These are phyloP conservation scores for Lactarius deliciosus DNA, from an alignment of 768 basidiomycete genomes.

Conservation along the genomic window DNA sequence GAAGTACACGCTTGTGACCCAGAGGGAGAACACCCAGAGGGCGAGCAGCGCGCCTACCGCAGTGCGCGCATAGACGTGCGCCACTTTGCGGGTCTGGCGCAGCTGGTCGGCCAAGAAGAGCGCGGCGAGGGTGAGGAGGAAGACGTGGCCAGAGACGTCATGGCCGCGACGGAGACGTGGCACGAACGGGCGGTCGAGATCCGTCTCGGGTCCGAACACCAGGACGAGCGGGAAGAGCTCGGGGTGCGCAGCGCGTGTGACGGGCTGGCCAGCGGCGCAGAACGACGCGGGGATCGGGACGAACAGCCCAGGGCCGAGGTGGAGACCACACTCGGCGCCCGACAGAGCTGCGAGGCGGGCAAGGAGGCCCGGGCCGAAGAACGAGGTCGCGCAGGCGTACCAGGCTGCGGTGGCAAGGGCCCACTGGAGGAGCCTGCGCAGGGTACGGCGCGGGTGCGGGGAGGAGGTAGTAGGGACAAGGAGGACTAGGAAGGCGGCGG, in stretches of 20 bases:
- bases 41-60: constrained; percentile 49
- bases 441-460: constrained; percentile 4
- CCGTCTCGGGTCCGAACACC: constrained; percentile 35
- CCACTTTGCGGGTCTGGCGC: constrained; percentile 44
- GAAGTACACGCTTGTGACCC: constrained; percentile 87
- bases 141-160: constrained; percentile 92
- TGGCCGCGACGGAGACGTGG: constrained; percentile 80
- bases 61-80: constrained; percentile 50
- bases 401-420: constrained; percentile 60
- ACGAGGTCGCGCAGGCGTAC: constrained; percentile 79
- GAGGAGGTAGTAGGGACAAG: constrained; percentile 58
- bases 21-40: constrained; percentile 71
- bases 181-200: constrained; percentile 37
- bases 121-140: constrained; percentile 77
- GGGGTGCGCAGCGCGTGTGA: constrained; percentile 65
- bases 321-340: constrained; percentile 76
- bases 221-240: constrained; percentile 52
- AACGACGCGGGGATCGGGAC: constrained; percentile 55
- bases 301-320: constrained; percentile 40
- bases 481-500: constrained; percentile 57
- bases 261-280: constrained; percentile 50
- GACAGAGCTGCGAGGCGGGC: constrained; percentile 62
- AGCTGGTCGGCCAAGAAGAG: constrained; percentile 82
- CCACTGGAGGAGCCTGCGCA: constrained; percentile 43
- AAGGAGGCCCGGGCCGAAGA: constrained; percentile 80